These are phyloP conservation scores for Crassisporium funariophilum DNA, from an alignment of 768 basidiomycete species.

Conservation along the genomic window DNA sequence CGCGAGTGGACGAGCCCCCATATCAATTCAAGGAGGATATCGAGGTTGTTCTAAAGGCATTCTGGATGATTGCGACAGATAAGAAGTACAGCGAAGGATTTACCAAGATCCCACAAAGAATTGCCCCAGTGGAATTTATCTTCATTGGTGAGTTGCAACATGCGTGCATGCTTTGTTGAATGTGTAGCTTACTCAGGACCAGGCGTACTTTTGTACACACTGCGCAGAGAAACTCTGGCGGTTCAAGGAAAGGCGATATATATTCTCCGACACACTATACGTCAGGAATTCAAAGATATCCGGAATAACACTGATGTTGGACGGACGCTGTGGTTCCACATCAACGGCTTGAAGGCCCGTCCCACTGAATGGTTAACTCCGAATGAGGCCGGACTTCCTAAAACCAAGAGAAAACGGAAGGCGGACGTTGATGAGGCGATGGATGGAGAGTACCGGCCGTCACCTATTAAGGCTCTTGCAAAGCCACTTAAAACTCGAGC, in stretches of 20 bases:
- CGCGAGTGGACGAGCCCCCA: constrained; percentile 42
- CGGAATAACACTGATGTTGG: constrained; percentile 61
- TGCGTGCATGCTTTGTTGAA: background rate
- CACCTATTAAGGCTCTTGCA: constrained; percentile 41
- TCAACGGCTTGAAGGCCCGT: constrained; percentile 41
- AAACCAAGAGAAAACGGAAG: constrained; percentile 30
- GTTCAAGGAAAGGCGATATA: constrained; percentile 59
- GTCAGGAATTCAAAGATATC: constrained; percentile 61
- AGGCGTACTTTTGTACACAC: constrained; percentile 70
- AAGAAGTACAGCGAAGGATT: constrained; percentile 48
- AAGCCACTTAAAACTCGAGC: constrained; percentile 44
- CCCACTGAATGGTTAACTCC: constrained; percentile 32
- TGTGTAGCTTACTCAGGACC: background rate
- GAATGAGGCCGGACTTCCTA: constrained; percentile 8
- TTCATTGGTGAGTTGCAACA: constrained; percentile 63
- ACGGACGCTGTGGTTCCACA: constrained; percentile 58
- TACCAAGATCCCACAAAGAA: constrained; percentile 52
- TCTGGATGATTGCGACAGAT: constrained; percentile 54
- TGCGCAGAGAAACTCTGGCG: constrained; percentile 44
- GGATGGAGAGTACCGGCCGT: constrained; percentile 52
- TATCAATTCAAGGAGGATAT: constrained; percentile 56
- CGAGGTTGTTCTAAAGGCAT: constrained; percentile 50
- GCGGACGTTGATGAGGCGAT: constrained; percentile 34
- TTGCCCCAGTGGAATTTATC: constrained; percentile 78
- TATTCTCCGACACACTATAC: constrained; percentile 56